Base-by-base conservation (phyloP, 106 monocot genomes). In the Cymbidium sinense region DNA sequence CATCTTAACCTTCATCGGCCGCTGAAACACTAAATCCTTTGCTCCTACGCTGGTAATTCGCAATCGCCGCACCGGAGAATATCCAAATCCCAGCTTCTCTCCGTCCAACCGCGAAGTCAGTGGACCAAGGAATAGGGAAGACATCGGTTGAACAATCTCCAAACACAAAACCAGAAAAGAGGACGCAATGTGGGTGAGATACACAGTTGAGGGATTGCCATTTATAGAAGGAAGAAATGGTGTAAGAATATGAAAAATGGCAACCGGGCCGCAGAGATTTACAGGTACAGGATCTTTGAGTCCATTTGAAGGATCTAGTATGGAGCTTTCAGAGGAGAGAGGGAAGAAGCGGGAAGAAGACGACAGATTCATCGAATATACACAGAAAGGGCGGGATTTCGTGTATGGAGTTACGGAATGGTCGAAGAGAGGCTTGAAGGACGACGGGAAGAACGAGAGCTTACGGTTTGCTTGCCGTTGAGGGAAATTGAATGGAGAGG, bases 181-280 rank as follows among this genome's bases (percentile, higher is more conserved):
- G 69, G 33, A 34, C 7, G 61, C 71, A 39, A 72, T 72, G 37
- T 39, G n/a, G 39, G 39, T 21, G 37, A 37, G 39, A 37, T 20
- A 37, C 5, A 19, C 27, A 29, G 7, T 21, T 18, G 20, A 35
- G 37, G 21, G 39, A 37, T 39, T 39, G 39, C 71, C 39, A 72
- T 72, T 37, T 72, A 72, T 72, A 30, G 71, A 72, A 72, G 37
- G n/a, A 39, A 39, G 71, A 18, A 5, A 39, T 37, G 37, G 36
- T n/a, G 71, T 21, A 33, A 19, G 71, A 37, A 20, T 8, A 34
- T 20, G 1, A 39, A 33, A 23, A 31, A 28, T 33, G 7, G 71
- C 37, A 39, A 37, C n/a, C 6, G 11, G 30, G 69, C 33, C 31
- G 69, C 17, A 31, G 17, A 31, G 69, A 34, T 69, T 69, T 17